Conservation (phyloP, 148 eudicot genomes). For the Silene conica region DNA sequence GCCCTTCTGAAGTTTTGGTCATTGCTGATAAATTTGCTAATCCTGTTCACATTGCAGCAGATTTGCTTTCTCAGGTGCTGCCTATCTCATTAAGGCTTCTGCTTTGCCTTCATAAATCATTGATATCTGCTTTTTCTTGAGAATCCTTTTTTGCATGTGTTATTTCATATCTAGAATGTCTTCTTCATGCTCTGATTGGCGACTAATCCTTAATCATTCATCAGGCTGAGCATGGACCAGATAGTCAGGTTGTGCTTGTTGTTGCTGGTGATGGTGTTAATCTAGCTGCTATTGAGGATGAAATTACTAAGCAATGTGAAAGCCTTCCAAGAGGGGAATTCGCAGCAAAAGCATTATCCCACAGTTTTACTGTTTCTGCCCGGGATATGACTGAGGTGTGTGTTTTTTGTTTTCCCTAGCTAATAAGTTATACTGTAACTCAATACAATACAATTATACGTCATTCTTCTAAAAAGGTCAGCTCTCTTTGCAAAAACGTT, state of each 20-base stretch:
- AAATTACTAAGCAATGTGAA: conserved; percentile 76
- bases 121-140: not conserved
- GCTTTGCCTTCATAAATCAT: not conserved
- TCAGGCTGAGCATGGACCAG: conserved; percentile 99
- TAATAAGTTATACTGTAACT: no score
- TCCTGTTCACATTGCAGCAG: conserved; percentile 89
- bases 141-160: no score
- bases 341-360: conserved; percentile 79
- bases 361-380: conserved; percentile 81
- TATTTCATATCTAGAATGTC: no score
- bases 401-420: conserved; percentile 11
- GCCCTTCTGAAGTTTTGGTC: conserved; percentile 97
- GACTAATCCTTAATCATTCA: conserved; percentile 13
- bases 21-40: conserved; percentile 91
- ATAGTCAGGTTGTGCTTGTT: conserved; percentile 96
- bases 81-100: conserved; percentile 9
- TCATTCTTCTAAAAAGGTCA: not conserved
- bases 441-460: not conserved
- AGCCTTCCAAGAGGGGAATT: conserved; percentile 89
- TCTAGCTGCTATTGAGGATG: conserved; percentile 56
- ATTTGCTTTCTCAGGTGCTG: conserved; percentile 92
- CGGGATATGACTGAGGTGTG: conserved; percentile 93
- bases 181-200: not conserved
- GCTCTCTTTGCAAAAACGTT: not conserved
- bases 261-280: conserved; percentile 83